phyloP scores from a whole-genome alignment of 805 yeast species.

The Pichia scutulata region DNA sequence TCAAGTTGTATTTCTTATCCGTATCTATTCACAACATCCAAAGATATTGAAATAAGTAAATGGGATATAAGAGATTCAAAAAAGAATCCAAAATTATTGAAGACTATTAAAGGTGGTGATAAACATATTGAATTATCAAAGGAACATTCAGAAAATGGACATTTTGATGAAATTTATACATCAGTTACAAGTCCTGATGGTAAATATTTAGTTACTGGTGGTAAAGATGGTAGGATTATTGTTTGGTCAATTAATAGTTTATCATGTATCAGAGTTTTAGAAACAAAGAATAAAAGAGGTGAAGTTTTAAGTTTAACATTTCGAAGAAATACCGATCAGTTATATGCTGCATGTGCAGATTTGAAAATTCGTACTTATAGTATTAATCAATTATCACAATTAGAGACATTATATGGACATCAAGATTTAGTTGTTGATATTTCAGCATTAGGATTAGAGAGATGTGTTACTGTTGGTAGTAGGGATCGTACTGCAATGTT shows the following conservation, averaged over 20 bases:
- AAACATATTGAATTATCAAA: conserved; percentile 34
- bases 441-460: conserved; percentile 72
- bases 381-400: conserved; percentile 76
- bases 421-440: conserved; percentile 85
- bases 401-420: conserved; percentile 91
- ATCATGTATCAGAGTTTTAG: conserved; percentile 68
- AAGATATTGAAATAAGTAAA: conserved; percentile 71
- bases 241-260: conserved; percentile 82
- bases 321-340: conserved; percentile 72
- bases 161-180: conserved; percentile 65
- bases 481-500: conserved; percentile 92
- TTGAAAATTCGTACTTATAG: conserved; percentile 82
- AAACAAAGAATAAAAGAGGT: conserved; percentile 64
- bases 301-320: conserved; percentile 67
- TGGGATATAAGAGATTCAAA: conserved; percentile 56
- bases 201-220: conserved; percentile 84
- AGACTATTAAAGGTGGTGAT: conserved; percentile 56
- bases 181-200: conserved; percentile 87
- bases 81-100: conserved; percentile 59
- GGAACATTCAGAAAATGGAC: conserved; percentile 60
- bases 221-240: conserved; percentile 69
- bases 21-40: conserved; percentile 69
- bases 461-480: conserved; percentile 93
- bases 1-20: conserved; percentile 50
- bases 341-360: conserved; percentile 91